These are phyloP conservation scores for Fusarium coicis DNA, from an alignment of 2,329 filamentous ascomycete species.

Conservation along the genomic window DNA sequence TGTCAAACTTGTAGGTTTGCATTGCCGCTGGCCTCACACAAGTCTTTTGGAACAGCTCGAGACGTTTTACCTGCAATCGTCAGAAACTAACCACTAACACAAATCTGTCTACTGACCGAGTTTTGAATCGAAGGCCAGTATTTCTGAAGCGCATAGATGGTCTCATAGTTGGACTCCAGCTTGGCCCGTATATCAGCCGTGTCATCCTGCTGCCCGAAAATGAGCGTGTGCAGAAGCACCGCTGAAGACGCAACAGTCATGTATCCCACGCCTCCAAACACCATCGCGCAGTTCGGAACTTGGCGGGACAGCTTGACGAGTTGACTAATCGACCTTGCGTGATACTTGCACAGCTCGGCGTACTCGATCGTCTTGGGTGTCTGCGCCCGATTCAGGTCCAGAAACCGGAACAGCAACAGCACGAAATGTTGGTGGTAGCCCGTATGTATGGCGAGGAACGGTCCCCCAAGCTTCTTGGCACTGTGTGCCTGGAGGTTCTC, in stretches of 20 bases:
- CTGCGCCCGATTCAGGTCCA: slow-evolving; percentile 2
- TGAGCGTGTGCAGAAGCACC: slow-evolving; percentile 1
- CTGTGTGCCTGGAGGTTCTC: slow-evolving; percentile 3
- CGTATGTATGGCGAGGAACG: slow-evolving; percentile 13
- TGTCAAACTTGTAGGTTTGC: slow-evolving; percentile 9
- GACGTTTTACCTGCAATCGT: not conserved
- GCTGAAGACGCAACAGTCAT: slow-evolving; percentile 5
- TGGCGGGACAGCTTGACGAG: slow-evolving; percentile 2
- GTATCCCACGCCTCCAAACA: slow-evolving; percentile 8
- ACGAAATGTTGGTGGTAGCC: slow-evolving; percentile 11
- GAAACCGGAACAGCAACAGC: not conserved
- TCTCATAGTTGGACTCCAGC: slow-evolving; percentile 5
- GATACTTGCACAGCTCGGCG: slow-evolving; percentile 4
- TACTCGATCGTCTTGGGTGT: slow-evolving; percentile 6
- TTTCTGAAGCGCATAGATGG: slow-evolving; percentile 4
- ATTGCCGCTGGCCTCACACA: not conserved
- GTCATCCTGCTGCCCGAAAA: slow-evolving; percentile 3
- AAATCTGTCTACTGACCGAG: not conserved
- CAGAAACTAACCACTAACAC: not conserved
- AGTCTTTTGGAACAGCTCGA: not conserved
- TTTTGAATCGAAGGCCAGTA: slow-evolving; percentile 9
- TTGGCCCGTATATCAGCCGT: slow-evolving; percentile 4
- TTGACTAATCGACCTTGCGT: not conserved
- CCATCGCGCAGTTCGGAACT: slow-evolving; percentile 3
- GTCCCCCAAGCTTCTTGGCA: not conserved